Conservation (phyloP, 495 filamentous ascomycete species). For the Aspergillus asperescens region DNA sequence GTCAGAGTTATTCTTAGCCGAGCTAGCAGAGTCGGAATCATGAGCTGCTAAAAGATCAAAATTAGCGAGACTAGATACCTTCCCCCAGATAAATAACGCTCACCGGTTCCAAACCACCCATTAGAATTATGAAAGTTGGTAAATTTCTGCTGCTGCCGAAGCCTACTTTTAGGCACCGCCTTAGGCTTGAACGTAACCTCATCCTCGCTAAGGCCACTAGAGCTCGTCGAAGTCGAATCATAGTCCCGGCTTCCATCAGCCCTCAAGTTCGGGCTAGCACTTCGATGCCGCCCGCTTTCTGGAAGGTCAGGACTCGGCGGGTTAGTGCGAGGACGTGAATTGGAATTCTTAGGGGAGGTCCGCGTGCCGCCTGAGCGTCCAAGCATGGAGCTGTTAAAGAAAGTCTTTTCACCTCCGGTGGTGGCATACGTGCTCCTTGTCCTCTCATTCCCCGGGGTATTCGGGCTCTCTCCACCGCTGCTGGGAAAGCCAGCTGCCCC, state of each 20-base stretch:
- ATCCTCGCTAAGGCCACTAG: slow-evolving; percentile 34
- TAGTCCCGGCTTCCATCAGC: slow-evolving; percentile 19
- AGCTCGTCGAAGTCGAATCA: slow-evolving; percentile 36
- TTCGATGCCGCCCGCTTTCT: slow-evolving; percentile 31
- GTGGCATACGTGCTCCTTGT: slow-evolving; percentile 65
- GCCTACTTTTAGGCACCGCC: slow-evolving; percentile 41
- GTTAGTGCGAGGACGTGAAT: slow-evolving; percentile 30
- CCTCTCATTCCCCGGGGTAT: slow-evolving; percentile 41
- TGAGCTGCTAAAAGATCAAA: slow-evolving; percentile 26
- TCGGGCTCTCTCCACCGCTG: slow-evolving; percentile 16
- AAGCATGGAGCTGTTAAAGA: slow-evolving; percentile 42
- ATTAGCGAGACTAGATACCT: not conserved
- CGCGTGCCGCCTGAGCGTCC: slow-evolving; percentile 43
- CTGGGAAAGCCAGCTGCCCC: slow-evolving; percentile 19
- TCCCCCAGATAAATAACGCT: slow-evolving; percentile 16
- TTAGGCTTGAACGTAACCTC: slow-evolving; percentile 31
- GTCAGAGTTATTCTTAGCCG: slow-evolving; percentile 20
- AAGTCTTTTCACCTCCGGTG: slow-evolving; percentile 64
- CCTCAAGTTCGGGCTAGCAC: slow-evolving; percentile 37
- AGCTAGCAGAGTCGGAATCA: slow-evolving; percentile 36
- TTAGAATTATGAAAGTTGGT: slow-evolving; percentile 26
- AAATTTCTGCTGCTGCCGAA: slow-evolving; percentile 33
- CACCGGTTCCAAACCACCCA: slow-evolving; percentile 29
- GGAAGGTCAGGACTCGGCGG: slow-evolving; percentile 31
- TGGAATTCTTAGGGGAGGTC: slow-evolving; percentile 35